phyloP scores from a whole-genome alignment of 2,329 filamentous ascomycete species.

The Diaporthe batatas region DNA sequence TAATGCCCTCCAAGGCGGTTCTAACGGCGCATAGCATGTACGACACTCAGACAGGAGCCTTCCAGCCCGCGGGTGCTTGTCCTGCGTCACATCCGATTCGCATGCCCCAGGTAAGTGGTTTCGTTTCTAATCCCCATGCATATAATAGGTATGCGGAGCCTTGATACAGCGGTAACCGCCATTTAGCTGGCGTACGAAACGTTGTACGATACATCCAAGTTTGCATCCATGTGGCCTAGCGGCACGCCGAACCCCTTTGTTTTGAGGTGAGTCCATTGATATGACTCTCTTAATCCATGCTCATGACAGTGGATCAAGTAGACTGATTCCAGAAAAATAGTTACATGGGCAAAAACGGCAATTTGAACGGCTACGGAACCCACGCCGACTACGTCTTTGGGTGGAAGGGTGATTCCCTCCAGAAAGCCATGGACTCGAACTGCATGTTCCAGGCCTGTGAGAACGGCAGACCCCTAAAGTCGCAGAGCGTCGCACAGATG shows the following conservation, averaged over 20 bases:
- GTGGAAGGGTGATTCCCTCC: slow-evolving; percentile 51
- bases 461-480: slow-evolving; percentile 50
- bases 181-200: slow-evolving; percentile 55
- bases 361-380: slow-evolving; percentile 48
- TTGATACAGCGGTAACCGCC: no score
- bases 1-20: no score
- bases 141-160: no score
- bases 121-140: no score
- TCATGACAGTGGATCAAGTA: no score
- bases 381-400: slow-evolving; percentile 53
- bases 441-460: slow-evolving; percentile 53
- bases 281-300: no score
- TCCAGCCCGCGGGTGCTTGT: slow-evolving; percentile 46
- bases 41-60: slow-evolving; percentile 47
- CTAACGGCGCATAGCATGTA: slow-evolving; percentile 44
- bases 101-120: slow-evolving; percentile 46
- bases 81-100: slow-evolving; percentile 50
- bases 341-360: slow-evolving; percentile 38
- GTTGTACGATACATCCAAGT: slow-evolving; percentile 57
- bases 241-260: slow-evolving; percentile 51
- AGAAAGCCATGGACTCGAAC: slow-evolving; percentile 49
- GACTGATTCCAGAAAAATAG: background rate
- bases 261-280: slow-evolving; percentile 35
- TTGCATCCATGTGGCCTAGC: slow-evolving; percentile 54
- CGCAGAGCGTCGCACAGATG: slow-evolving; percentile 51